These are phyloP conservation scores for Xylaria sp. DNA, from an alignment of 2,329 filamentous ascomycete species.

Conservation along the genomic window DNA sequence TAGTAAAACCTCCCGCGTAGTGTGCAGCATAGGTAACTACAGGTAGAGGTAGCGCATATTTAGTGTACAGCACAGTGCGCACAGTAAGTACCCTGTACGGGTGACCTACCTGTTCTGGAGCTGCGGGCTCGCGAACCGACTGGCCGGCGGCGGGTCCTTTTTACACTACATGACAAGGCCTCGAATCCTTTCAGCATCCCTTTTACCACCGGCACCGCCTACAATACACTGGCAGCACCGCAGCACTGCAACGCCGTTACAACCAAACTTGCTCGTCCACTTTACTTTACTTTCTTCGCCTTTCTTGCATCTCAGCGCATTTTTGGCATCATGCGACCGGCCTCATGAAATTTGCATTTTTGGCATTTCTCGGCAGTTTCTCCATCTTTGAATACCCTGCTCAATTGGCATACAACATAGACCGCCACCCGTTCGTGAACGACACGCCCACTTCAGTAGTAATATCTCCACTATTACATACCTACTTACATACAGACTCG, in stretches of 20 bases:
- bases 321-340: background rate
- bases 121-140: slow-evolving; percentile 25
- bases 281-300: background rate
- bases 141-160: slow-evolving; percentile 23
- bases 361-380: background rate
- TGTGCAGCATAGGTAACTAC: too few species aligned
- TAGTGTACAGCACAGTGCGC: too few species aligned
- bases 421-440: background rate
- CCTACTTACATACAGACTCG: slow-evolving; percentile 5
- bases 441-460: background rate
- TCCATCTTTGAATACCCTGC: background rate
- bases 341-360: background rate
- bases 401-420: slow-evolving; percentile 17
- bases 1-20: too few species aligned
- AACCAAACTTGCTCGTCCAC: slow-evolving; percentile 9
- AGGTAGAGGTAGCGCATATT: too few species aligned
- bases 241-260: slow-evolving; percentile 15
- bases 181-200: slow-evolving; percentile 31
- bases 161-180: slow-evolving; percentile 24
- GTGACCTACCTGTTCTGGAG: slow-evolving; percentile 13
- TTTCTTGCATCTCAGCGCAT: background rate
- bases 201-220: background rate
- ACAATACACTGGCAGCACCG: slow-evolving; percentile 6
- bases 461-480: slow-evolving; percentile 1
- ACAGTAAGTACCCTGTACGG: background rate